Conservation (phyloP, 352 stramenopile species). For the Phytophthora cryptogea region DNA sequence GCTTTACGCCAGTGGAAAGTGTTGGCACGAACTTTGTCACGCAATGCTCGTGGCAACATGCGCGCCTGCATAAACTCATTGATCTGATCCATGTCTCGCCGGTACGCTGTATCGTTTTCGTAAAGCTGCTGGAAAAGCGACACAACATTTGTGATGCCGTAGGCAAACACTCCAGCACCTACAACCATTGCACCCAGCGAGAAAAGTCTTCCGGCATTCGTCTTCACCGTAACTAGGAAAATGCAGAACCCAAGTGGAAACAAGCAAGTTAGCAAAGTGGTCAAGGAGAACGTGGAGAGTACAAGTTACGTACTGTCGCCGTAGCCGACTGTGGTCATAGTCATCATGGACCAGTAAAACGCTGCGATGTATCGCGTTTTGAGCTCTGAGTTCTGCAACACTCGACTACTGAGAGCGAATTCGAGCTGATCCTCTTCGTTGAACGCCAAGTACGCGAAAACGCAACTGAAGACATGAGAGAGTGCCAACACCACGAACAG, state of each 20-base stretch:
- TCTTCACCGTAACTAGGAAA: conserved; percentile 68
- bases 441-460: conserved; percentile 76
- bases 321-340: conserved; percentile 81
- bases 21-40: conserved; percentile 78
- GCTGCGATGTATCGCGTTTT: conserved; percentile 73
- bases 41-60: conserved; percentile 59
- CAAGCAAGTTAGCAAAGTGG: conserved; percentile 8
- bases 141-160: conserved; percentile 85
- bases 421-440: conserved; percentile 55
- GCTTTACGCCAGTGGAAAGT: conserved; percentile 83
- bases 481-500: conserved; percentile 71
- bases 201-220: conserved; percentile 68
- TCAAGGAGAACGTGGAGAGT: background rate
- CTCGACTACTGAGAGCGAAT: conserved; percentile 40
- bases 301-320: conserved; percentile 60
- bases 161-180: conserved; percentile 81
- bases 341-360: conserved; percentile 91
- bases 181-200: conserved; percentile 75
- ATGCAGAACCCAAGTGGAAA: background rate
- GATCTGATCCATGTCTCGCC: conserved; percentile 77
- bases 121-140: conserved; percentile 81
- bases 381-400: conserved; percentile 57
- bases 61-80: conserved; percentile 79
- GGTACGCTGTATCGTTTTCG: conserved; percentile 63
- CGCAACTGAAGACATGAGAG: conserved; percentile 84